These are phyloP conservation scores for Rhizopogon rudus DNA, from an alignment of 768 basidiomycete genomes.

Conservation along the genomic window DNA sequence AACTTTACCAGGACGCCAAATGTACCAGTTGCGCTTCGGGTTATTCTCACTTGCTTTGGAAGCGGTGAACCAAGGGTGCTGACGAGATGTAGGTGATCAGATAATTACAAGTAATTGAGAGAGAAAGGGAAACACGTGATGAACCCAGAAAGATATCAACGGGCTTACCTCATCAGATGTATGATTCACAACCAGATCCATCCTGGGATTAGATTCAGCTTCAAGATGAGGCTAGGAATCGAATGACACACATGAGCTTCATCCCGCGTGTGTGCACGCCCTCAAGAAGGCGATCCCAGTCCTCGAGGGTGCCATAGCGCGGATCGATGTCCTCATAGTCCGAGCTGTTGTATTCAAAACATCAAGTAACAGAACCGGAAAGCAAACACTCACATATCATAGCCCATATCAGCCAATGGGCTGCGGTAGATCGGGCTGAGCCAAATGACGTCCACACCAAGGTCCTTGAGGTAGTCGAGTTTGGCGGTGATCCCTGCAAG, in stretches of 20 bases:
- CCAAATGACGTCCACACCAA: conserved; percentile 69
- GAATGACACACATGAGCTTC: conserved; percentile 52
- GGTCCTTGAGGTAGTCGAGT: conserved; percentile 61
- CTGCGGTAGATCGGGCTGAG: conserved; percentile 67
- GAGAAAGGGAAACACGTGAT: conserved; percentile 1
- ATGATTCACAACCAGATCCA: conserved; percentile 78
- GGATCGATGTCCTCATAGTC: conserved; percentile 63
- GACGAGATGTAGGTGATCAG: conserved; percentile 3
- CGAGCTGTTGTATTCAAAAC: conserved; percentile 34
- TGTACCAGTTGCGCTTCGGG: conserved; percentile 72
- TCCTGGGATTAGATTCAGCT: conserved; percentile 33
- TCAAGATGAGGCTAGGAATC: conserved; percentile 3
- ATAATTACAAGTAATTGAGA: background rate
- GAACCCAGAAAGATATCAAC: background rate
- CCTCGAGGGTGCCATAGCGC: conserved; percentile 57
- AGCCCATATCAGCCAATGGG: conserved; percentile 70
- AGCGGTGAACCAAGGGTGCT: conserved; percentile 72
- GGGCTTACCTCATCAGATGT: conserved; percentile 54
- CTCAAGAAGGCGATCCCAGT: conserved; percentile 51
- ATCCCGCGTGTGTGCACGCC: conserved; percentile 58
- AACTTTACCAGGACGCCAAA: conserved; percentile 62
- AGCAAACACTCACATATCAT: conserved; percentile 48
- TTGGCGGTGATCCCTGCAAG: conserved; percentile 60
- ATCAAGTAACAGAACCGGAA: background rate
- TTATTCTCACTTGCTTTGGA: conserved; percentile 45